Evolutionary conservation across 1,284 basidiomycete species (phyloP).

Genomic region (Microbotryum intermedium): DNA sequence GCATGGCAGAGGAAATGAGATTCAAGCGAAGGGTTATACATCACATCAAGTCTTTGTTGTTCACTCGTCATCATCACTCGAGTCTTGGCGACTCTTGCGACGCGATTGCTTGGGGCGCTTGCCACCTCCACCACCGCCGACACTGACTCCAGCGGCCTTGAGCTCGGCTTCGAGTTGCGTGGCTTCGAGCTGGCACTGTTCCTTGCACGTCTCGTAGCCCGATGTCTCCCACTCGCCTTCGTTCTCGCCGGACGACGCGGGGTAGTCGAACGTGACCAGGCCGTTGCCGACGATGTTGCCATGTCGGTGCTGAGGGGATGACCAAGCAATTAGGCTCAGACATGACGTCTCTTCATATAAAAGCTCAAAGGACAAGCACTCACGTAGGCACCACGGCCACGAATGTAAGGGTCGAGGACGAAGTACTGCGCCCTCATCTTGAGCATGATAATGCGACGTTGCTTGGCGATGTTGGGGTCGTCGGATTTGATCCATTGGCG

Average conservation of each 20-base stretch:
- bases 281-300: constrained; percentile 38
- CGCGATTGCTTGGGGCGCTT: neutral
- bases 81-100: neutral
- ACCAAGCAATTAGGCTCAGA: neutral
- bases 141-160: neutral
- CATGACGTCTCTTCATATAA: too few relatives aligned
- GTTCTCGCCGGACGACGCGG: constrained; percentile 7
- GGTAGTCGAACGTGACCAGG: constrained; percentile 28
- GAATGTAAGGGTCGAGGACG: constrained; percentile 37
- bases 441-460: constrained; percentile 36
- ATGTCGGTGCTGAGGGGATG: constrained; percentile 22
- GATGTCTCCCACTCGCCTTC: constrained; percentile 25
- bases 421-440: constrained; percentile 38
- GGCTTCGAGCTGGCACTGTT: constrained; percentile 12
- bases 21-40: too few relatives aligned
- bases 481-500: constrained; percentile 35
- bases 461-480: constrained; percentile 22
- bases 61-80: too few relatives aligned
- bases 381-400: constrained; percentile 34
- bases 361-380: neutral
- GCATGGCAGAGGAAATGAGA: too few relatives aligned
- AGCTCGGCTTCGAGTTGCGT: constrained; percentile 9
- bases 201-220: constrained; percentile 15
- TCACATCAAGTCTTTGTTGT: too few relatives aligned
- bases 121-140: neutral